Conservation (phyloP, 2,329 filamentous ascomycete genomes). For the Botrytis pseudocinerea region DNA sequence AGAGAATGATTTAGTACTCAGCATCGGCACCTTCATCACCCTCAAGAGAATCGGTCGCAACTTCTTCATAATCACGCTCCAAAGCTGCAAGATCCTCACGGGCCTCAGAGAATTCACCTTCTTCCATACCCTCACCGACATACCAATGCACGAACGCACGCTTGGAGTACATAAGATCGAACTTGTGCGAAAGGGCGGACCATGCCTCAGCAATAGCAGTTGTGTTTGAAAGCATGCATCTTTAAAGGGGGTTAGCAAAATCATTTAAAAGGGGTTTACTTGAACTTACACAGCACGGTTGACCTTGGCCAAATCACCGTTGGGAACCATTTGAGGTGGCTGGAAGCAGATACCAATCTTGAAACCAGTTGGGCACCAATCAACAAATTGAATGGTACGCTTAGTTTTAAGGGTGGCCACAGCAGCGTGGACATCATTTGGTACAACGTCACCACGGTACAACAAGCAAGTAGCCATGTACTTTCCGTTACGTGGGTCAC, state of each 20-base stretch:
- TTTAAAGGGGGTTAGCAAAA: background rate
- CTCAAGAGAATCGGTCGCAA: slow-evolving; percentile 56
- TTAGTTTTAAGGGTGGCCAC: slow-evolving; percentile 64
- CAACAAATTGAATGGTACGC: slow-evolving; percentile 77
- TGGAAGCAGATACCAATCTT: slow-evolving; percentile 99
- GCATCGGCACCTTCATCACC: slow-evolving; percentile 63
- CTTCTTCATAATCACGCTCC: slow-evolving; percentile 66
- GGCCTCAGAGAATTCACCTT: slow-evolving; percentile 67
- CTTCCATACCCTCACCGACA: slow-evolving; percentile 70
- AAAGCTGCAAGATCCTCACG: slow-evolving; percentile 65
- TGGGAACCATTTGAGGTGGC: slow-evolving; percentile 77
- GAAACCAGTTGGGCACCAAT: slow-evolving; percentile 99
- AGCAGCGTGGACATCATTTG: slow-evolving; percentile 60
- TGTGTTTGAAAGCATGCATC: slow-evolving; percentile 63
- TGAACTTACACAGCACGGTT: slow-evolving; percentile 89
- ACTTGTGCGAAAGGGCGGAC: slow-evolving; percentile 65
- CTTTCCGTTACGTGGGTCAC: slow-evolving; percentile 65
- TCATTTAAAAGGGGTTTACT: slow-evolving; percentile 29
- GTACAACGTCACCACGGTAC: slow-evolving; percentile 66
- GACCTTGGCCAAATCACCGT: slow-evolving; percentile 86
- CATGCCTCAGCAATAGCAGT: slow-evolving; percentile 67
- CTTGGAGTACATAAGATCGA: slow-evolving; percentile 70
- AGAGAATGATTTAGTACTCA: slow-evolving; percentile 43
- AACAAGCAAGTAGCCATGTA: slow-evolving; percentile 69
- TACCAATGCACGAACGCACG: slow-evolving; percentile 73